Evolutionary conservation across 2,329 filamentous ascomycete genomes (phyloP), one percentile per base, ranked within the genome.

Genomic region (Rhynchosporium secalis): DNA sequence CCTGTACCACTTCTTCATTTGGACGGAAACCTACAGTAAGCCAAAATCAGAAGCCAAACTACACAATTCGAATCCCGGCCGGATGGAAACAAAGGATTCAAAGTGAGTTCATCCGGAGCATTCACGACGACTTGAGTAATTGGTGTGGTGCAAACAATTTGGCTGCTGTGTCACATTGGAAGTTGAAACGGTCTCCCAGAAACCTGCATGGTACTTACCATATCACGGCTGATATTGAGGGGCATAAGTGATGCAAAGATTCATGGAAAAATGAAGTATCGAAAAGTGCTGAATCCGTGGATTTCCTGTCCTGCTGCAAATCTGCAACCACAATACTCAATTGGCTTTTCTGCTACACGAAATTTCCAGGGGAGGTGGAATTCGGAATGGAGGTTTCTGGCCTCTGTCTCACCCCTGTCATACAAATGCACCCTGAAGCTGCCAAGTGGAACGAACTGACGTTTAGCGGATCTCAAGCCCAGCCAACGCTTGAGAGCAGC

Each of bases 71-170:
- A 5, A 29, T 10, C 26, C 13, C 13, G 36, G 29, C 40, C 20
- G 7, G 29, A n/a, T 40, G 33, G 36, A 41, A 60, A 60, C 38
- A 60, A 49, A 43, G 36, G 31, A 38, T 9, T 64, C 58, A 45
- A 60, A 58, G 58, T 58, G 57, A 56, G 60, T 60, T 46, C 40
- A 61, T 62, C 56, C 61, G 47, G 46, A 60, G 58, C 57, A 59
- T 59, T 60, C 58, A 49, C 15, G 29, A 54, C 49, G 58, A 63
- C 62, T 62, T 45, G 47, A 51, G 33, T 26, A 54, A 15, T 63
- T 48, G 46, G 67, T 69, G 29, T 67, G 63, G 66, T 64, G 60
- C 69, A 69, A 40, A 70, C 68, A 69, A 68, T 62, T 59, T 60
- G 29, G 52, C 45, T 26, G 28, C 63, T 56, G 58, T 63, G 61